phyloP scores from a whole-genome alignment of 2,329 filamentous ascomycete genomes.

The Cladobotryum mycophilum region DNA sequence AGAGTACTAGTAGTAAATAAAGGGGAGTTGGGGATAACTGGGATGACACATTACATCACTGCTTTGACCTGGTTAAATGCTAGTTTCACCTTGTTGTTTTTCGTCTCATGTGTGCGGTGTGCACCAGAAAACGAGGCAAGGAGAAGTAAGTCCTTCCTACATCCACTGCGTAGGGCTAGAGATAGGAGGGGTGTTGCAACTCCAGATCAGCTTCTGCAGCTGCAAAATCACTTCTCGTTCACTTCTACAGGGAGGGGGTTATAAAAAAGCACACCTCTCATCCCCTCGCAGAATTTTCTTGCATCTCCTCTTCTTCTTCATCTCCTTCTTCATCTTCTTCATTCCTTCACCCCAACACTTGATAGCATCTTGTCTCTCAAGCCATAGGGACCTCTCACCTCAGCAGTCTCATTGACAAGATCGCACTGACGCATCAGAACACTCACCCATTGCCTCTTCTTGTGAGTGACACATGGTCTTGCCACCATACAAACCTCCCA shows the following conservation, averaged over 20 bases:
- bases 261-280: too few relatives aligned
- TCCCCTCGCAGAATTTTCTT: not conserved
- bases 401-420: too few relatives aligned
- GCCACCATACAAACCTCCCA: too few relatives aligned
- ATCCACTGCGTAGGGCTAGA: not conserved
- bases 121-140: not conserved
- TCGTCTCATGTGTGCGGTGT: not conserved
- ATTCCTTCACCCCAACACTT: not conserved
- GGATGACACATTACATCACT: too few relatives aligned
- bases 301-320: not conserved
- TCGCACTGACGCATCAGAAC: too few relatives aligned
- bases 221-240: not conserved
- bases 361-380: not conserved
- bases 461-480: too few relatives aligned
- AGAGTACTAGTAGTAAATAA: too few relatives aligned
- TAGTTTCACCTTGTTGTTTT: too few relatives aligned
- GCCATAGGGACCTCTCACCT: not conserved
- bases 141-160: not conserved
- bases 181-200: not conserved
- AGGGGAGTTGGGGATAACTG: too few relatives aligned
- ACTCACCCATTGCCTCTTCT: too few relatives aligned
- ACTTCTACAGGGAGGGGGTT: not conserved
- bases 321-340: too few relatives aligned
- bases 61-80: too few relatives aligned
- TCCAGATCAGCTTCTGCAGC: not conserved